Percentiles rank a stretch among this genome's conserved stretches.
Evolutionary conservation across 2,329 filamentous ascomycete species (phyloP).

Genomic region (Thelonectria olida): DNA sequence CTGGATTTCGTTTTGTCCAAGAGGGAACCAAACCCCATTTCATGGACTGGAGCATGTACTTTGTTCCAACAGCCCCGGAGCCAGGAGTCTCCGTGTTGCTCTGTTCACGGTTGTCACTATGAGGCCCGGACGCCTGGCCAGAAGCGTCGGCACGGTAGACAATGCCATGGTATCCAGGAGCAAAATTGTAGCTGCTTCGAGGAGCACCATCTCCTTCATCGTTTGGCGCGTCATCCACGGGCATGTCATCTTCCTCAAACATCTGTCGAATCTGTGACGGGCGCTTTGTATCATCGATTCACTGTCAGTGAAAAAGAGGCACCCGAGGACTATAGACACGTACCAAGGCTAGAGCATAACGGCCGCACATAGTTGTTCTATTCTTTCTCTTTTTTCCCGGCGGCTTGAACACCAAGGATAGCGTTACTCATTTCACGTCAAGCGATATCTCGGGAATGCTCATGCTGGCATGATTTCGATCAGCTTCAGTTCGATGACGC

Average conservation of each 20-base stretch:
- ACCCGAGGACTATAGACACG: slow-evolving; percentile 5
- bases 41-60: slow-evolving; percentile 90
- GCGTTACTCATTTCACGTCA: no score
- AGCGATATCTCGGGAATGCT: neutral
- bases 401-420: no score
- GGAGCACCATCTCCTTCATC: slow-evolving; percentile 70
- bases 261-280: slow-evolving; percentile 79
- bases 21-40: slow-evolving; percentile 95
- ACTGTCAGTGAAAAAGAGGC: neutral
- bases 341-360: slow-evolving; percentile 49
- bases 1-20: slow-evolving; percentile 87
- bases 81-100: neutral
- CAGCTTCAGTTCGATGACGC: neutral
- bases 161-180: slow-evolving; percentile 84
- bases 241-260: slow-evolving; percentile 79
- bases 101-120: slow-evolving; percentile 26
- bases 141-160: slow-evolving; percentile 83
- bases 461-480: neutral
- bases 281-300: slow-evolving; percentile 59
- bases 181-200: slow-evolving; percentile 90
- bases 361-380: slow-evolving; percentile 45
- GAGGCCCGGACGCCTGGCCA: slow-evolving; percentile 61
- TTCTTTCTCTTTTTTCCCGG: neutral
- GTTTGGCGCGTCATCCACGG: slow-evolving; percentile 73
- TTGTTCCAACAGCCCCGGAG: slow-evolving; percentile 34